A percentile compares a stretch with the other conserved stretches of the same genome.
phyloP scores from a whole-genome alignment of 1,139 yeast genomes.

The Candida sp. region DNA sequence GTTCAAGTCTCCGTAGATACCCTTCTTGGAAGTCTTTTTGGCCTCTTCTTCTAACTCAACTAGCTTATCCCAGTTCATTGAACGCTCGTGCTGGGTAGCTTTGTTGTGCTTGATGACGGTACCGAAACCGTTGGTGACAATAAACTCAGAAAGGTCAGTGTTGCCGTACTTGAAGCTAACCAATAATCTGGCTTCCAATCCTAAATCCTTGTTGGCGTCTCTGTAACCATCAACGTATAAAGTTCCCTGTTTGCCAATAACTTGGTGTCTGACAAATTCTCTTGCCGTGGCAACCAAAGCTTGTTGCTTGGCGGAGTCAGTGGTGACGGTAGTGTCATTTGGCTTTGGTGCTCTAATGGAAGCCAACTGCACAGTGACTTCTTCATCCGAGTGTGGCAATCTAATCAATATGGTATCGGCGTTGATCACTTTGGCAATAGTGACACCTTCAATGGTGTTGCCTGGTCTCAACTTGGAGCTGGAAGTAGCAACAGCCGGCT shows the following conservation, averaged over 20 bases:
- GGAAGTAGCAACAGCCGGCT: constrained; percentile 18
- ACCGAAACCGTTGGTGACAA: constrained; percentile 73
- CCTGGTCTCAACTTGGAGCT: constrained; percentile 45
- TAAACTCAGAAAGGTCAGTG: constrained; percentile 63
- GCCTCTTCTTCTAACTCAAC: constrained; percentile 73
- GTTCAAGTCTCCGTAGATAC: constrained; percentile 57
- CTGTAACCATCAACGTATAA: constrained; percentile 69
- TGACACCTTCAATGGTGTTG: constrained; percentile 51
- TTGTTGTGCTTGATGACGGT: constrained; percentile 80
- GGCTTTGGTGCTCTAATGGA: constrained; percentile 77
- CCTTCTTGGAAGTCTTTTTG: constrained; percentile 54
- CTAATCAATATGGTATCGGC: constrained; percentile 70
- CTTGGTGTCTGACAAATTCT: constrained; percentile 71
- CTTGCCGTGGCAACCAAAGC: constrained; percentile 67
- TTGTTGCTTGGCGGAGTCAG: constrained; percentile 36
- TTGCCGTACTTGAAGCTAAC: constrained; percentile 57
- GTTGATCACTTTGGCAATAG: constrained; percentile 62
- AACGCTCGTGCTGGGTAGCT: constrained; percentile 69
- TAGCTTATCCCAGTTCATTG: constrained; percentile 79
- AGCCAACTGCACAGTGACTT: constrained; percentile 70
- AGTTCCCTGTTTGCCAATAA: constrained; percentile 71
- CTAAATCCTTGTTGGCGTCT: constrained; percentile 58
- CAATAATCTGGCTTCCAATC: constrained; percentile 66
- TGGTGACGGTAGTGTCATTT: constrained; percentile 57
- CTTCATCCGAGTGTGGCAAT: constrained; percentile 50